Evolutionary conservation across 2,329 filamentous ascomycete species (phyloP).

Genomic region (Alternaria conjuncta): DNA sequence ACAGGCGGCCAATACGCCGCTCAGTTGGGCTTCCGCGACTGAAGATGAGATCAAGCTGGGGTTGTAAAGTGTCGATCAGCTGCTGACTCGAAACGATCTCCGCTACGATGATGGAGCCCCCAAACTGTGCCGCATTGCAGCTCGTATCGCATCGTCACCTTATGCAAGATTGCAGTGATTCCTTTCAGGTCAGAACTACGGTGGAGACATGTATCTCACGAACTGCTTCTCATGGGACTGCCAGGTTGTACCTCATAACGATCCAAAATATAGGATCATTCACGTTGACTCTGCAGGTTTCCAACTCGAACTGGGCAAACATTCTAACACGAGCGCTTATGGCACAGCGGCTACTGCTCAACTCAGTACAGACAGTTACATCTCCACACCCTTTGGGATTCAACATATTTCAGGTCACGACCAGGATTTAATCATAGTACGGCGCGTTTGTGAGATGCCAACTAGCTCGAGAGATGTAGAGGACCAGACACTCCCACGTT

Average conservation of each 20-base stretch:
- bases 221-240: not conserved
- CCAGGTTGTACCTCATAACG: not conserved
- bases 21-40: not conserved
- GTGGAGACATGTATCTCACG: not conserved
- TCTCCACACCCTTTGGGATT: not conserved
- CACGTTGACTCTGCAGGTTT: not conserved
- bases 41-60: not conserved
- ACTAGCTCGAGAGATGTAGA: not conserved
- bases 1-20: not conserved
- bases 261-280: not conserved
- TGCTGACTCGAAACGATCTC: not conserved
- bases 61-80: not conserved
- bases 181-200: not conserved
- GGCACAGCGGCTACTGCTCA: not conserved
- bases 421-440: not conserved
- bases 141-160: not conserved
- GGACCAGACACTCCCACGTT: not conserved
- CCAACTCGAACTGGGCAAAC: not conserved
- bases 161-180: not conserved
- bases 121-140: constrained; percentile 6
- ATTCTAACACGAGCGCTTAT: not conserved
- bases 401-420: not conserved
- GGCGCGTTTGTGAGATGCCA: not conserved
- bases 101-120: not conserved
- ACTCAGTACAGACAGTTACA: not conserved